A percentile compares a stretch with the other conserved stretches of the same genome.
These are phyloP conservation scores for Penicillium sp. DNA, from an alignment of 2,329 filamentous ascomycete genomes.

Conservation along the genomic window DNA sequence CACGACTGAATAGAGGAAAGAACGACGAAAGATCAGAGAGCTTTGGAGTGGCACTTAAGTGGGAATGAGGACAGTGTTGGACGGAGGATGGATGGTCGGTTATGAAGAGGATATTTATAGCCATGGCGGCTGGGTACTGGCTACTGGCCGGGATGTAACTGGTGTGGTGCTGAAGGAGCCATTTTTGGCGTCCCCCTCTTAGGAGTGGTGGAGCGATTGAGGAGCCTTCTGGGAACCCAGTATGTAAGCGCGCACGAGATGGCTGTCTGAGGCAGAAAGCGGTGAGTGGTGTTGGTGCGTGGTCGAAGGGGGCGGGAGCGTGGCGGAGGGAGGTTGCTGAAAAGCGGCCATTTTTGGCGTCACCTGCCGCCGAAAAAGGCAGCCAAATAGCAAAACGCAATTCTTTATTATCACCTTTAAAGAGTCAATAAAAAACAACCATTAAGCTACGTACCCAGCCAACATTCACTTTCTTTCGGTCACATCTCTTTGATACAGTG, in stretches of 20 bases:
- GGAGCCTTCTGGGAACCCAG: background rate
- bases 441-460: too few species aligned
- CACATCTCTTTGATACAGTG: too few species aligned
- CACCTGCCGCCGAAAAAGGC: constrained; percentile 11
- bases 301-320: constrained; percentile 11
- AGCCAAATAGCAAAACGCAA: constrained; percentile 14
- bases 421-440: too few species aligned
- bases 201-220: background rate
- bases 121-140: background rate
- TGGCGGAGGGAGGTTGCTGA: constrained; percentile 15
- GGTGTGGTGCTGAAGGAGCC: background rate
- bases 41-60: background rate
- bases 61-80: background rate
- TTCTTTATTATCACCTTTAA: too few species aligned
- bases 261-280: background rate
- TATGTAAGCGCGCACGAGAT: background rate
- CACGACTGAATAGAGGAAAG: background rate
- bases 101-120: background rate
- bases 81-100: background rate
- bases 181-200: too few species aligned
- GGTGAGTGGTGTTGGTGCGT: constrained; percentile 4
- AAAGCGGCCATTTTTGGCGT: constrained; percentile 12
- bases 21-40: background rate
- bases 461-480: too few species aligned
- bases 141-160: background rate